Percentiles rank a stretch among this genome's conserved stretches.
phyloP scores from a whole-genome alignment of 768 basidiomycete genomes.

The Naganishia onofrii region DNA sequence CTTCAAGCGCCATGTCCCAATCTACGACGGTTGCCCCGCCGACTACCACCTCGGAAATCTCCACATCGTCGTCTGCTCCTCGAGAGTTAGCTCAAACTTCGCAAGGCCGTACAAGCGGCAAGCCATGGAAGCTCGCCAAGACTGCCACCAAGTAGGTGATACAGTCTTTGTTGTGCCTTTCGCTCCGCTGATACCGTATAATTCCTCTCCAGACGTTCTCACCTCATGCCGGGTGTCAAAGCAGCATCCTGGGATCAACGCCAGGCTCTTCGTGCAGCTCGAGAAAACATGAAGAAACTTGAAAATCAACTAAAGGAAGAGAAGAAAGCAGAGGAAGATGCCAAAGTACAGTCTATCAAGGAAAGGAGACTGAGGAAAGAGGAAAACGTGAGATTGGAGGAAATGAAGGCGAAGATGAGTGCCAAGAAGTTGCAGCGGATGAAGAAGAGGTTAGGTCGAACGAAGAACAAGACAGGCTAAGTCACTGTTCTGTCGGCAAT shows the following conservation, averaged over 20 bases:
- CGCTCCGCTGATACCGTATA: background rate
- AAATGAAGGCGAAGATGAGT: slow-evolving; percentile 48
- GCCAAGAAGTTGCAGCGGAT: slow-evolving; percentile 51
- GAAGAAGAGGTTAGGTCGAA: slow-evolving; percentile 49
- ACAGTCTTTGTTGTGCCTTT: background rate
- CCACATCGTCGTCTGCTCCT: background rate
- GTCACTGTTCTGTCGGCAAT: background rate
- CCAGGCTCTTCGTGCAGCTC: slow-evolving; percentile 41
- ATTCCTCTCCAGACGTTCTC: slow-evolving; percentile 35
- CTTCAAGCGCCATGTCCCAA: background rate
- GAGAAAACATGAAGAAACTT: slow-evolving; percentile 41
- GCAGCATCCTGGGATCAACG: slow-evolving; percentile 32
- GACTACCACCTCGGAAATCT: background rate
- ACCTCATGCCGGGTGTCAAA: slow-evolving; percentile 43
- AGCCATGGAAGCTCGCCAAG: slow-evolving; percentile 34
- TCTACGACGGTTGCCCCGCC: background rate
- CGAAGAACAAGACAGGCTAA: slow-evolving; percentile 42
- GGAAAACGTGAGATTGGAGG: slow-evolving; percentile 46
- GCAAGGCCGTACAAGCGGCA: slow-evolving; percentile 28
- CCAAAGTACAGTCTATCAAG: slow-evolving; percentile 41
- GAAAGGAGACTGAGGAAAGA: slow-evolving; percentile 45
- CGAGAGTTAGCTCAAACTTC: slow-evolving; percentile 23
- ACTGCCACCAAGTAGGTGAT: slow-evolving; percentile 32
- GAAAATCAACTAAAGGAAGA: slow-evolving; percentile 50
- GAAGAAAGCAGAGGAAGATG: slow-evolving; percentile 39